Evolutionary conservation across 768 basidiomycete species (phyloP), one percentile per base, ranked within the genome.

Genomic region (Calocera viscosa): DNA sequence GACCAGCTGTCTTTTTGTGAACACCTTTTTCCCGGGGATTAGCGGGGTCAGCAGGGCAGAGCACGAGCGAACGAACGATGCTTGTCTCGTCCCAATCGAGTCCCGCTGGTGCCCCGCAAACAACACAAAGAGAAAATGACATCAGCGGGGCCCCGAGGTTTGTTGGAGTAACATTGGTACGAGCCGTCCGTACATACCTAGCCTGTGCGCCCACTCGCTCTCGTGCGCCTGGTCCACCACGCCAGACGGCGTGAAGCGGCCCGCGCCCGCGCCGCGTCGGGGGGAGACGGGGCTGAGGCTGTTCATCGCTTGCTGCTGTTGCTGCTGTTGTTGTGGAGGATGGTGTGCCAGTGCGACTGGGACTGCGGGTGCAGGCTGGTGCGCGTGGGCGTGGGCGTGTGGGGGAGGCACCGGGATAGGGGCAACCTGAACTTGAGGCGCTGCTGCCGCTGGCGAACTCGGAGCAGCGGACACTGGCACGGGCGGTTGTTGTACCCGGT

Each of bases 31-130:
- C n/a, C n/a, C n/a, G n/a, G n/a, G n/a, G n/a, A n/a, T n/a, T n/a
- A n/a, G n/a, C 16, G 53, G 8, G 11, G 30, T 60, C 26, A 60
- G 53, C 22, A 19, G 30, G 30, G 5, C 24, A 60, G 26, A 32
- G 53, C 11, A 60, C 7, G 53, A 22, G 53, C 24, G 26, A 60
- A 24, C 43, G 43, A 5, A 60, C 53, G 53, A 60, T 60, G 53
- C 53, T 60, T 10, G 53, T 60, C 53, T 60, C 53, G 53, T 60
- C 53, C 53, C 53, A 60, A 60, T 60, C 53, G 26, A 60, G 24
- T 5, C 53, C 10, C 14, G 53, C 53, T 60, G 22, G 11, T 26
- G 14, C 24, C 53, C 11, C 30, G 30, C 30, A 32, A 60, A 2
- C 7, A 47, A 47, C 19, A 19, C 43, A 47, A 47, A 47, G 7